phyloP scores from a whole-genome alignment of 176 grass and related monocot species.

The Guadua angustifolia region DNA sequence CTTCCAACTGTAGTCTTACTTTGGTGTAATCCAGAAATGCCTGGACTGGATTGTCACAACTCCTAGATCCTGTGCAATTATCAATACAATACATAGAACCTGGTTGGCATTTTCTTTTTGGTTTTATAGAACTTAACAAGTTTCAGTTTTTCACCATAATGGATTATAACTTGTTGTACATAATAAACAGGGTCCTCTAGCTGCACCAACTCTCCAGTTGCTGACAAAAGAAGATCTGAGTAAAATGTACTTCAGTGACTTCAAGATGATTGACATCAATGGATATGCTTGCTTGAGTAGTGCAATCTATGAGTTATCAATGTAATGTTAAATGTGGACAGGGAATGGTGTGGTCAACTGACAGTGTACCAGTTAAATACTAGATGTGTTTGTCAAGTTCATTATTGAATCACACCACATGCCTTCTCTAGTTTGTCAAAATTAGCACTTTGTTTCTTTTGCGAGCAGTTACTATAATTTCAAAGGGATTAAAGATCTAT shows the following conservation, averaged over 20 bases:
- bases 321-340: too few species aligned
- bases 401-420: too few species aligned
- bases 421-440: too few species aligned
- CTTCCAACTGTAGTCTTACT: too few species aligned
- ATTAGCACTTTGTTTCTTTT: too few species aligned
- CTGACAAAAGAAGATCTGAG: constrained; percentile 92
- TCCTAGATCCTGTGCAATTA: neutral
- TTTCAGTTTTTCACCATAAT: too few species aligned
- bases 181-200: constrained; percentile 76
- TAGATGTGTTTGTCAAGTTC: too few species aligned
- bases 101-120: neutral
- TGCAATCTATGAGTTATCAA: too few species aligned
- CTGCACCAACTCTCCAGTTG: constrained; percentile 78
- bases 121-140: neutral
- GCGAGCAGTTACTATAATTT: too few species aligned
- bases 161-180: constrained; percentile 10
- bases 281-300: constrained; percentile 76
- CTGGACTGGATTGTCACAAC: neutral
- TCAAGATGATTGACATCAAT: constrained; percentile 85
- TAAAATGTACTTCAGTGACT: constrained; percentile 93
- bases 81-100: neutral
- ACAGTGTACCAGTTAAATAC: too few species aligned
- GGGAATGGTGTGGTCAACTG: too few species aligned
- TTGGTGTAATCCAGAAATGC: constrained; percentile 33
- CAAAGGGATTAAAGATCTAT: too few species aligned